A percentile compares a stretch with the other conserved stretches of the same genome.
Conservation (phyloP, 345 rosid genomes). For the Eucalyptus sp. region DNA sequence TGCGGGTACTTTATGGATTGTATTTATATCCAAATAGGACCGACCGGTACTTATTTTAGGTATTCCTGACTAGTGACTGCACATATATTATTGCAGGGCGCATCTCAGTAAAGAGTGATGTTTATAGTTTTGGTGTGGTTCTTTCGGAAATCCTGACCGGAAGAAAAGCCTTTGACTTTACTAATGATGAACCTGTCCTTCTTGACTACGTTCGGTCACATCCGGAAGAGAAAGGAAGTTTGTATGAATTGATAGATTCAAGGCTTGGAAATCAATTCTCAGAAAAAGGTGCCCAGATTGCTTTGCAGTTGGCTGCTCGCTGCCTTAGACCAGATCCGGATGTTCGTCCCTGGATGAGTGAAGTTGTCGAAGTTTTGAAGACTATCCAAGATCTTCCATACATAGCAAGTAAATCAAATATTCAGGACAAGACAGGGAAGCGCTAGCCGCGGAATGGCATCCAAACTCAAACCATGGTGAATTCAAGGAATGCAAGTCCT, state of each 20-base stretch:
- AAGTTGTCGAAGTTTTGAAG: slow-evolving; percentile 59
- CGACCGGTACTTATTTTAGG: rapidly evolving
- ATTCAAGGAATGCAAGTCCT: neutral
- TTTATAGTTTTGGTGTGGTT: slow-evolving; percentile 69
- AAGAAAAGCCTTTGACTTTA: neutral
- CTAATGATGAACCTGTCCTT: no score
- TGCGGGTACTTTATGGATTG: neutral
- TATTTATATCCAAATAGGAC: neutral
- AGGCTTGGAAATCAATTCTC: slow-evolving; percentile 81
- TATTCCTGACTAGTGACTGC: slow-evolving; percentile 61
- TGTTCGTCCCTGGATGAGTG: slow-evolving; percentile 75
- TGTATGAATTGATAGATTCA: slow-evolving; percentile 56
- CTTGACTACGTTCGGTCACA: slow-evolving; percentile 19
- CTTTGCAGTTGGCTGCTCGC: slow-evolving; percentile 56
- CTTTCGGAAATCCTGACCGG: slow-evolving; percentile 73
- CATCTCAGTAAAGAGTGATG: slow-evolving; percentile 59
- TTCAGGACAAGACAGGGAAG: neutral
- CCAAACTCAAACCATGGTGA: neutral
- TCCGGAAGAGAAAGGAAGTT: slow-evolving; percentile 56
- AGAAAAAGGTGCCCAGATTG: slow-evolving; percentile 66
- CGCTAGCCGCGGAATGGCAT: neutral
- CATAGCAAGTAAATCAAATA: slow-evolving; percentile 16
- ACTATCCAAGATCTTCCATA: slow-evolving; percentile 59
- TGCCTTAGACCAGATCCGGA: slow-evolving; percentile 77
- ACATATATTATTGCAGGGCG: slow-evolving; percentile 29